Conservation (phyloP, 1,284 basidiomycete species). For the Exsudoporus floridanus region DNA sequence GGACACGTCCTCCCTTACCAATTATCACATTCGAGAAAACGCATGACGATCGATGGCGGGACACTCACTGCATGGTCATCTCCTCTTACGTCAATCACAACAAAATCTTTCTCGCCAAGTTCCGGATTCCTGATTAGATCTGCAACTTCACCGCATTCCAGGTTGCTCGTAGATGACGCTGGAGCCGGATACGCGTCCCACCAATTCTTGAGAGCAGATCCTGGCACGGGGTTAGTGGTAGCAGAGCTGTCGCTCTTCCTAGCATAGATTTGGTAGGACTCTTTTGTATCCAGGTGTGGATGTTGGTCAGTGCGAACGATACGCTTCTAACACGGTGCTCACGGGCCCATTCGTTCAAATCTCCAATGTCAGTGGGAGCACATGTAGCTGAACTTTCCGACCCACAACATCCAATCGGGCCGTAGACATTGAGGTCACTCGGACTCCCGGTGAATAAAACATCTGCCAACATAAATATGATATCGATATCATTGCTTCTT, state of each 20-base stretch:
- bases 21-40: not conserved
- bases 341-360: slow-evolving; percentile 47
- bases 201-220: slow-evolving; percentile 39
- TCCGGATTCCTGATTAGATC: slow-evolving; percentile 21
- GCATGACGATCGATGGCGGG: not conserved
- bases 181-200: slow-evolving; percentile 49
- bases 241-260: slow-evolving; percentile 32
- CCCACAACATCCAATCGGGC: slow-evolving; percentile 7
- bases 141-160: slow-evolving; percentile 26
- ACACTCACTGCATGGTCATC: slow-evolving; percentile 27
- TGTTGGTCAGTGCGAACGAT: not conserved
- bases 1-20: slow-evolving; percentile 33
- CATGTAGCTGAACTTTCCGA: slow-evolving; percentile 2
- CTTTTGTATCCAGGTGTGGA: slow-evolving; percentile 15
- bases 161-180: slow-evolving; percentile 4
- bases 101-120: slow-evolving; percentile 13
- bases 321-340: slow-evolving; percentile 8
- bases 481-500: not conserved
- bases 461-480: slow-evolving; percentile 33
- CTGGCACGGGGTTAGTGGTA: not conserved
- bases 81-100: slow-evolving; percentile 31
- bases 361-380: slow-evolving; percentile 12
- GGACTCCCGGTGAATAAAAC: slow-evolving; percentile 40
- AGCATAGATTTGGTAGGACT: slow-evolving; percentile 47
- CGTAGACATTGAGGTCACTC: slow-evolving; percentile 43